Percentiles rank a stretch among this genome's conserved stretches.
Evolutionary conservation across 306 rosid species (phyloP).

Genomic region (Castanopsis chinensis): DNA sequence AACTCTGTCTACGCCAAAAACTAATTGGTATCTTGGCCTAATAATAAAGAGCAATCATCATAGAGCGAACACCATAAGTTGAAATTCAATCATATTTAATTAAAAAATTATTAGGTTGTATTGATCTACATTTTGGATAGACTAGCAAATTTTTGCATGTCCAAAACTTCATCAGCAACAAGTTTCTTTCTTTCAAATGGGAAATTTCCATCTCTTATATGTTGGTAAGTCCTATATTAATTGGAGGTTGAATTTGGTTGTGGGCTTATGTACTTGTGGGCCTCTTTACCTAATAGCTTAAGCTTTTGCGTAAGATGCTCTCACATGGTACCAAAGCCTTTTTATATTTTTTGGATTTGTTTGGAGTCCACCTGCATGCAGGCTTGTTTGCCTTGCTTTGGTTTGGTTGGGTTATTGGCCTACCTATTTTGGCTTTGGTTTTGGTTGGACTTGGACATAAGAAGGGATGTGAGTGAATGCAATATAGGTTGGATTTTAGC

Average conservation of each 20-base stretch:
- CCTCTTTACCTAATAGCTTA: not conserved
- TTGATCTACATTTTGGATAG: not conserved
- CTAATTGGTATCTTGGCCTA: too few relatives aligned
- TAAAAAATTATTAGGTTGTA: not conserved
- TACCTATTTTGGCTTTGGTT: not conserved
- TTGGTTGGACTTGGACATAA: not conserved
- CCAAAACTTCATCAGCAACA: not conserved
- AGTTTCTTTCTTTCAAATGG: not conserved
- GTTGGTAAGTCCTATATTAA: not conserved
- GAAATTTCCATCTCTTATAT: not conserved
- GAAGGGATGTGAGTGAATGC: not conserved
- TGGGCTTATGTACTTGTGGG: not conserved
- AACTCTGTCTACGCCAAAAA: too few relatives aligned
- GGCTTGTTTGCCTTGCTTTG: not conserved
- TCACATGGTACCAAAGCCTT: not conserved
- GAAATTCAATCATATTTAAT: too few relatives aligned
- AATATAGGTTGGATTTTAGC: not conserved
- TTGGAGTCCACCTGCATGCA: not conserved
- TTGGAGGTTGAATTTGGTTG: not conserved
- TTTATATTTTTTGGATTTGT: not conserved
- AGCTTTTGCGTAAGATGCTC: not conserved
- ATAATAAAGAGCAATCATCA: too few relatives aligned
- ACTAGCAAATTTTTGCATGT: not conserved
- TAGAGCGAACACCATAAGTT: too few relatives aligned
- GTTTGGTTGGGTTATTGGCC: not conserved